Evolutionary conservation across 1,139 yeast species (phyloP), one percentile per base, ranked within the genome.

Genomic region (Protomyces pachydermus): DNA sequence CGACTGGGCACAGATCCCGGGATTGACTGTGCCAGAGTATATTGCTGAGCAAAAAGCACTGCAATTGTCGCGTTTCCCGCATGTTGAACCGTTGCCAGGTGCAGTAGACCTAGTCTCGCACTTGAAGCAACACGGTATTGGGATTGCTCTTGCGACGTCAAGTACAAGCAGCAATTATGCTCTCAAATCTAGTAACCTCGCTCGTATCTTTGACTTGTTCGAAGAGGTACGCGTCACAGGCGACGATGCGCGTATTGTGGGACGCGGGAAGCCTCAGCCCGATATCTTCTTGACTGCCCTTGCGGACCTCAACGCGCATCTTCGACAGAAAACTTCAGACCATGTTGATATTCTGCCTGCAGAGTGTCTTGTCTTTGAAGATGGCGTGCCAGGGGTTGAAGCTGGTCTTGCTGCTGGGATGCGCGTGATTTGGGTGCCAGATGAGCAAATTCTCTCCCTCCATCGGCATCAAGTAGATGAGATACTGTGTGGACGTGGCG

Each of bases 111-210:
- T 93, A 62, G 73, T 93, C 53, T 70, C 79, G 57, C 76, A 82
- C 68, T 78, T 91, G 67, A 74, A 78, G 71, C 68, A 71, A 23
- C 76, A 78, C 8, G 74, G 79, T 1, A 75, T 91, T 35, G 98
- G 98, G 1, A 82, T 91, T 68, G 97, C 96, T 0, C 80, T 93
- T 64, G 97, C 97, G n/a, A 91, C 98, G 1, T 88, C 96, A 9
- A 89, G 97, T 1, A 82, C 82, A 69, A 75, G 73, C 32, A 72
- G 74, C 51, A 89, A 87, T 71, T 91, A 77, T 72, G 74, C 79
- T 32, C 77, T 82, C 65, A 93, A 93, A 74, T 90, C 97, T 0
- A 76, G 57, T 39, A 68, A 74, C 4, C 93, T 88, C 72, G 78
- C 90, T 63, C 75, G 78, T 45, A 84, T 85, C 1, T 87, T 89